A percentile compares a stretch with the other conserved stretches of the same genome.
Conservation (phyloP, 345 rosid species). For the Corchorus olitorius region DNA sequence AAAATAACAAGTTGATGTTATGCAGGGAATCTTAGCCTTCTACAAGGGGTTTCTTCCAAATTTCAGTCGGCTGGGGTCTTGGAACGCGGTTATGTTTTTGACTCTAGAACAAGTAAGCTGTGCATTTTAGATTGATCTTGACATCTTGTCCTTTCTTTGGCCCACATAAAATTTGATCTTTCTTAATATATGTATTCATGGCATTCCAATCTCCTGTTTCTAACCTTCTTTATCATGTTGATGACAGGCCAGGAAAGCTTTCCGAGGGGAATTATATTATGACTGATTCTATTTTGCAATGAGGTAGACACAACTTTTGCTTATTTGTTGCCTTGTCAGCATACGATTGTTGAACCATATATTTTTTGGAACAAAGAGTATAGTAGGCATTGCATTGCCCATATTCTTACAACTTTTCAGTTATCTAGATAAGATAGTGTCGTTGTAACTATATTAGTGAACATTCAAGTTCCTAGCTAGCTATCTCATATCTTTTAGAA, state of each 20-base stretch:
- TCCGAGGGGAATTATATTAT: constrained; percentile 58
- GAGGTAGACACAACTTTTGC: not conserved
- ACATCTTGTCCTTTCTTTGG: not conserved
- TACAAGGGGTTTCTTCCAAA: constrained; percentile 95
- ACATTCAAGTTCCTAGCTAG: not conserved
- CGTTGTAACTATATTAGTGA: not conserved
- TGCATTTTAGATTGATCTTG: constrained; percentile 9
- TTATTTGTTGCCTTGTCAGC: not conserved
- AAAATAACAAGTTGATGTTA: constrained; percentile 10
- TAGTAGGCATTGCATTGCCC: constrained; percentile 2
- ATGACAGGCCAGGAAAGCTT: constrained; percentile 67
- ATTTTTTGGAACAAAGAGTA: constrained; percentile 12
- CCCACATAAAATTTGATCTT: not conserved
- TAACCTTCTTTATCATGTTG: constrained; percentile 18
- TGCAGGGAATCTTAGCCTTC: constrained; percentile 82
- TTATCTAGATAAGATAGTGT: not conserved
- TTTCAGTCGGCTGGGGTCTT: constrained; percentile 86
- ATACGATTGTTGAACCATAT: not conserved
- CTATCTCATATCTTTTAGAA: not conserved
- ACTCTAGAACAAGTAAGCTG: constrained; percentile 85
- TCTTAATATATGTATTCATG: not conserved
- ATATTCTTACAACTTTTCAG: not conserved
- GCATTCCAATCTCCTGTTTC: not conserved
- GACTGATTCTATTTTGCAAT: constrained; percentile 2
- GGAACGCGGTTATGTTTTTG: constrained; percentile 95